phyloP scores from a whole-genome alignment of 495 filamentous ascomycete species.

The Umbilicaria muhlenbergii region DNA sequence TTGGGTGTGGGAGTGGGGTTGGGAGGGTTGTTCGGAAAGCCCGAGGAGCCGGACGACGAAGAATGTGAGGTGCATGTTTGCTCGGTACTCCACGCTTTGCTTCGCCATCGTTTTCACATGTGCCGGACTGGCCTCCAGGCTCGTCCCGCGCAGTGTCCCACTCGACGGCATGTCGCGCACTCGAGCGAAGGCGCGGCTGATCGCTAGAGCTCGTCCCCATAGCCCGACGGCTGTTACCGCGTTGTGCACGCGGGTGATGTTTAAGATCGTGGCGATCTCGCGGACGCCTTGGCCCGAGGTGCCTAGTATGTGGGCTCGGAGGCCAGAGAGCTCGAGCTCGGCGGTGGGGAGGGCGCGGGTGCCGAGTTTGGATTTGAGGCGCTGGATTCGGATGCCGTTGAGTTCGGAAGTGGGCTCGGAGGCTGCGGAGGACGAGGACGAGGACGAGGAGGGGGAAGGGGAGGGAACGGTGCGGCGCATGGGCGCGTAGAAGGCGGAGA shows the following conservation, averaged over 20 bases:
- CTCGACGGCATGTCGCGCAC: slow-evolving; percentile 17
- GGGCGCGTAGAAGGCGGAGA: slow-evolving; percentile 55
- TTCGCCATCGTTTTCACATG: slow-evolving; percentile 48
- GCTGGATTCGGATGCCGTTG: slow-evolving; percentile 53
- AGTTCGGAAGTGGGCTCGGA: slow-evolving; percentile 25
- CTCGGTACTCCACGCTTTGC: slow-evolving; percentile 35
- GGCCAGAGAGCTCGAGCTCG: slow-evolving; percentile 44
- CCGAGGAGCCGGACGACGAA: slow-evolving; percentile 45
- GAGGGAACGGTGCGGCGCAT: slow-evolving; percentile 30
- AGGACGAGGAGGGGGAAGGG: slow-evolving; percentile 11
- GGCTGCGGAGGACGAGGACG: slow-evolving; percentile 1
- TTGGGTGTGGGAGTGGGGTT: slow-evolving; percentile 1
- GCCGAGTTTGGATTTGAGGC: slow-evolving; percentile 56
- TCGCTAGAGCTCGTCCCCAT: slow-evolving; percentile 44
- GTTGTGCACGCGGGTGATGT: slow-evolving; percentile 52
- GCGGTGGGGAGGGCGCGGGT: slow-evolving; percentile 55
- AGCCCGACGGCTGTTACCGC: slow-evolving; percentile 38
- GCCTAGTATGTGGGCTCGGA: slow-evolving; percentile 51
- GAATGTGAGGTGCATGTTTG: slow-evolving; percentile 41
- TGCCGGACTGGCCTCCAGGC: slow-evolving; percentile 37
- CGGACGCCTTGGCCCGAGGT: slow-evolving; percentile 44
- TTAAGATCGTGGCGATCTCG: slow-evolving; percentile 50
- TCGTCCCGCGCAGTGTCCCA: slow-evolving; percentile 28
- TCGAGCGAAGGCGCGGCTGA: slow-evolving; percentile 41
- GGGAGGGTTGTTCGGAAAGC: slow-evolving; percentile 25